Evolutionary conservation across 129 eudicot genomes (phyloP), one percentile per base, ranked within the genome.

Genomic region (Flaveria linearis): DNA sequence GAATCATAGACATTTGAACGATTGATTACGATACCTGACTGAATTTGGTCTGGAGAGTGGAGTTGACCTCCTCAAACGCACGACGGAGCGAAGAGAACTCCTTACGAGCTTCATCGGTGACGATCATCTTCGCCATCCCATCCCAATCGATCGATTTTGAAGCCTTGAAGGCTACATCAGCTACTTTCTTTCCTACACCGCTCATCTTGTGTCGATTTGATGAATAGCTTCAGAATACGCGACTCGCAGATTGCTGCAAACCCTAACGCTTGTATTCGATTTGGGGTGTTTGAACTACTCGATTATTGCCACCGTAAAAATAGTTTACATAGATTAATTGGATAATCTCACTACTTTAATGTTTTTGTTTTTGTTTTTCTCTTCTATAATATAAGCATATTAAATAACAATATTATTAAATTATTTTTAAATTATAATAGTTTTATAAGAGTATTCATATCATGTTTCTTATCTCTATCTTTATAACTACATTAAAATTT

Each of bases 71-170:
- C 43, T 89, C 90, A 49, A 91, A 91, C 41, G 97, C 84, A 79
- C 96, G 96, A 41, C 96, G 92, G 61, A 92, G 97, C 45, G 78
- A 51, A 53, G 74, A 47, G 81, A 92, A 92, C 89, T 92, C 97
- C 82, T 84, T 78, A 18, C 82, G 82, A 69, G 82, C 82, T 26
- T 77, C 81, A 55, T 77, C 81, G 81, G 81, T 14, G 75, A 77
- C 81, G 75, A 77, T 53, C 71, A 91, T 82, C 85, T 87, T 91
- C 5, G 95, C 95, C 97, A 91, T 88, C 4, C 95, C 97, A 20
- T 91, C 97, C 95, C 97, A 91, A 78, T 91, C 95, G 80, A 91
- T 88, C 46, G 55, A 78, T 85, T 78, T 88, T 9, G 87, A 87
- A 22, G 96, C 97, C 87, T 91, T 91, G 90, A 87, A 89, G 0